These are phyloP conservation scores for Starmerella apis DNA, from an alignment of 805 yeast genomes.

Conservation along the genomic window DNA sequence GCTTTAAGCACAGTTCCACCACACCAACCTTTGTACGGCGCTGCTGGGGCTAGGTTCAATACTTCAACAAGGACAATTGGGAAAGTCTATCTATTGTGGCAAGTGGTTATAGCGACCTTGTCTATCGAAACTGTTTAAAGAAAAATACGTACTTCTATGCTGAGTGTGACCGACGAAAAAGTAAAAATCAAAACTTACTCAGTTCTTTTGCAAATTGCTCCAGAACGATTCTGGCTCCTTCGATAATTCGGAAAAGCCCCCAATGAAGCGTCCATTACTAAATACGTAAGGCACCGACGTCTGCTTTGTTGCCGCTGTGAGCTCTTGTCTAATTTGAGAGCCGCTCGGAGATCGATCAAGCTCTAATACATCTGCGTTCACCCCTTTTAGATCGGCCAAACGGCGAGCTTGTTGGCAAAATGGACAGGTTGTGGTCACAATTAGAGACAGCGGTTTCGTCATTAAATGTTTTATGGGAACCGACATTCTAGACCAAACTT, in stretches of 20 bases:
- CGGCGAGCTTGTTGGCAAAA: constrained; percentile 24
- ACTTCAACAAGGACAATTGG: no score
- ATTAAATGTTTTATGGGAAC: constrained; percentile 4
- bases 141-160: background rate
- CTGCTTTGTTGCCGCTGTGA: constrained; percentile 47
- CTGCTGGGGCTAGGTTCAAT: background rate
- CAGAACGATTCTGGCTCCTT: constrained; percentile 22
- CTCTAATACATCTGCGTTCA: constrained; percentile 36
- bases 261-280: constrained; percentile 48
- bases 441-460: constrained; percentile 23
- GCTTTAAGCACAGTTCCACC: background rate
- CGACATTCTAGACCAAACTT: constrained; percentile 3
- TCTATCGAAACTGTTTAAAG: background rate
- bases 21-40: background rate
- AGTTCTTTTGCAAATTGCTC: constrained; percentile 9
- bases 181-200: background rate
- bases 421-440: constrained; percentile 25
- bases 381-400: constrained; percentile 19
- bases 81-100: no score
- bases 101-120: no score
- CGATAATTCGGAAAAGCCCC: constrained; percentile 31
- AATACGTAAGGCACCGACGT: constrained; percentile 64
- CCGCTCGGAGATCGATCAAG: constrained; percentile 51
- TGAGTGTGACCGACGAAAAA: no score
- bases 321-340: constrained; percentile 42